phyloP scores from a whole-genome alignment of 164 flowering plant genomes.

The Aristolochia fimbriata region DNA sequence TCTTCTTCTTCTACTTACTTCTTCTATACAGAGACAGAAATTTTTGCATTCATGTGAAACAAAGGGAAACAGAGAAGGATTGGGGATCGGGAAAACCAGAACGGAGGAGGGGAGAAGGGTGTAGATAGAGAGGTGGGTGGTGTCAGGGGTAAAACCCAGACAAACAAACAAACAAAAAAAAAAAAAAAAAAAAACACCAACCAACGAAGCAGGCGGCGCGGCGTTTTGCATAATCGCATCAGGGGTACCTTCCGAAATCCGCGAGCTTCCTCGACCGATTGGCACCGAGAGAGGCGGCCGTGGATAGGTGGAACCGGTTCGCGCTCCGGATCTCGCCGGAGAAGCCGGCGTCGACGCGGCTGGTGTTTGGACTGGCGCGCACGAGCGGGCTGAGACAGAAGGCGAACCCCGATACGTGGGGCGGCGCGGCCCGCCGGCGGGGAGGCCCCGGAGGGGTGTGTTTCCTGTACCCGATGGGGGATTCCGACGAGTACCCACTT shows the following conservation, averaged over 20 bases:
- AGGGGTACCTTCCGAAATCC: slow-evolving; percentile 77
- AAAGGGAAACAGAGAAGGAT: too few relatives aligned
- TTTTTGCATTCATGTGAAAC: too few relatives aligned
- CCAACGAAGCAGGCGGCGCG: too few relatives aligned
- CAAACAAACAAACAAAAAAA: too few relatives aligned
- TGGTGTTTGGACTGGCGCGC: slow-evolving; percentile 56
- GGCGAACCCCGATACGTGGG: slow-evolving; percentile 38
- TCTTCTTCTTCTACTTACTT: too few relatives aligned
- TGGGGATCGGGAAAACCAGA: too few relatives aligned
- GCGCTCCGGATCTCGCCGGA: slow-evolving; percentile 31
- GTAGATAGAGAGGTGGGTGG: too few relatives aligned
- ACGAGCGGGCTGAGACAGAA: slow-evolving; percentile 89
- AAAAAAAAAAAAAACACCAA: too few relatives aligned
- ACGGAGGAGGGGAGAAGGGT: too few relatives aligned
- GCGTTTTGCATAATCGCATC: slow-evolving; percentile 12
- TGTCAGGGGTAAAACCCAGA: too few relatives aligned
- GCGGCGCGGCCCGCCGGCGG: slow-evolving; percentile 4
- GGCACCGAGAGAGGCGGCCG: slow-evolving; percentile 54
- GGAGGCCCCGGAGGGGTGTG: slow-evolving; percentile 12
- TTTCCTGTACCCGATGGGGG: slow-evolving; percentile 30
- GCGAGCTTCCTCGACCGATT: slow-evolving; percentile 86
- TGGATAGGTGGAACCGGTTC: slow-evolving; percentile 32
- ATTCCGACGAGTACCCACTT: slow-evolving; percentile 40
- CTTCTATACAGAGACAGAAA: too few relatives aligned
- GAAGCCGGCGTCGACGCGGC: slow-evolving; percentile 23